Evolutionary conservation across 495 filamentous ascomycete genomes (phyloP).

Genomic region (Collariella sp.): DNA sequence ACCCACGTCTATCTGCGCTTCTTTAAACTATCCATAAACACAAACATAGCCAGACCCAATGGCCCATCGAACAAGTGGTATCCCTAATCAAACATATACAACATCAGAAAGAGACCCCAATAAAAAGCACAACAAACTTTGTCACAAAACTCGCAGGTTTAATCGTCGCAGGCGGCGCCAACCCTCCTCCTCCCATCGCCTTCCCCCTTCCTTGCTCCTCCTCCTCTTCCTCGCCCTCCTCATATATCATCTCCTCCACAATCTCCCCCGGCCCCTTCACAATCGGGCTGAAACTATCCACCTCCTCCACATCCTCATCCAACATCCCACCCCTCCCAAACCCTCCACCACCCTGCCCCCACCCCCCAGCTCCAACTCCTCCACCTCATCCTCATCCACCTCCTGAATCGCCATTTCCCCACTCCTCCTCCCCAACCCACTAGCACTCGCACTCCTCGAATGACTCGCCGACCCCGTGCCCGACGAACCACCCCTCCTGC

Average conservation of each 20-base stretch:
- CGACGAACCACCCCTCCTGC: background rate
- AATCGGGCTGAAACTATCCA: slow-evolving; percentile 55
- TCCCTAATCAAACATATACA: slow-evolving; percentile 1
- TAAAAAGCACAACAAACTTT: background rate
- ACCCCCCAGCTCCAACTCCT: slow-evolving; percentile 18
- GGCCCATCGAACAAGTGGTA: background rate
- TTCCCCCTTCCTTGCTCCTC: background rate
- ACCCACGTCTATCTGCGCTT: too few relatives aligned
- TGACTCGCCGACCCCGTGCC: slow-evolving; percentile 23
- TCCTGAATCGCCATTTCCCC: slow-evolving; percentile 76
- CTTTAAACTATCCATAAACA: background rate
- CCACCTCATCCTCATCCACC: slow-evolving; percentile 62
- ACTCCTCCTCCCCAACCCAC: slow-evolving; percentile 45
- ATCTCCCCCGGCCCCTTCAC: slow-evolving; percentile 40
- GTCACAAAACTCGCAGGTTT: background rate
- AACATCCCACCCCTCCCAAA: slow-evolving; percentile 4
- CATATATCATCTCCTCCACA: slow-evolving; percentile 47
- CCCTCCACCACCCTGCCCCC: background rate
- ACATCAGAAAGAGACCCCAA: background rate
- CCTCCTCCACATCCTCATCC: slow-evolving; percentile 50
- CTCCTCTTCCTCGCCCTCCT: slow-evolving; percentile 31
- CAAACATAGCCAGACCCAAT: background rate
- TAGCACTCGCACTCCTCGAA: slow-evolving; percentile 46
- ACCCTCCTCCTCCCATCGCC: background rate
- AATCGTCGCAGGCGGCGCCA: slow-evolving; percentile 14